A percentile compares a stretch with the other conserved stretches of the same genome.
Conservation (phyloP, 2,329 filamentous ascomycete genomes). For the Neocatenulostroma microsporum region DNA sequence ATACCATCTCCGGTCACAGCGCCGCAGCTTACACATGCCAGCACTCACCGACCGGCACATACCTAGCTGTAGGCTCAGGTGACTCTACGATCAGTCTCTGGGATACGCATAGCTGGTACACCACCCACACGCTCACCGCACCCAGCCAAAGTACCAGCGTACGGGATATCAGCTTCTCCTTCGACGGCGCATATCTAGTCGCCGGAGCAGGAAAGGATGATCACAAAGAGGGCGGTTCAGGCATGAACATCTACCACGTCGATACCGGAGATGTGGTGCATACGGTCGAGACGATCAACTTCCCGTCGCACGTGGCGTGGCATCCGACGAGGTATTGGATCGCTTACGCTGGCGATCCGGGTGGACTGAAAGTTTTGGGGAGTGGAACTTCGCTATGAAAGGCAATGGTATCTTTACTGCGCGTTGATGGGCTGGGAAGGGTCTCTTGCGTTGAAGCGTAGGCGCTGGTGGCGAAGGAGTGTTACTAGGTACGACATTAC, state of each 20-base stretch:
- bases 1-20: slow-evolving; percentile 63
- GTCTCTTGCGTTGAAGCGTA: not conserved
- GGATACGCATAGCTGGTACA: slow-evolving; percentile 70
- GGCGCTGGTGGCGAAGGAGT: too few relatives aligned
- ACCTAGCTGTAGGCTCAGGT: slow-evolving; percentile 65
- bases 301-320: slow-evolving; percentile 64
- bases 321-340: slow-evolving; percentile 66
- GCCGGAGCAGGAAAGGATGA: slow-evolving; percentile 49
- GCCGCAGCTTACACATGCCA: slow-evolving; percentile 62
- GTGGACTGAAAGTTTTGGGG: slow-evolving; percentile 61
- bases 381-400: slow-evolving; percentile 5
- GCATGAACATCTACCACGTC: slow-evolving; percentile 61
- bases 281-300: slow-evolving; percentile 59
- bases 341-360: slow-evolving; percentile 61
- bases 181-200: slow-evolving; percentile 67
- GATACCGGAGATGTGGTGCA: slow-evolving; percentile 68
- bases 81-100: slow-evolving; percentile 70
- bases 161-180: slow-evolving; percentile 66
- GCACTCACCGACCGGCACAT: slow-evolving; percentile 62
- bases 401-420: not conserved
- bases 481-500: too few relatives aligned
- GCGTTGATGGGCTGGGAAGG: too few relatives aligned
- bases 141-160: slow-evolving; percentile 42
- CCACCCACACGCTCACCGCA: slow-evolving; percentile 52
- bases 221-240: slow-evolving; percentile 55